Evolutionary conservation across 2,329 filamentous ascomycete genomes (phyloP).

Genomic region (Podosphaera aphanis): DNA sequence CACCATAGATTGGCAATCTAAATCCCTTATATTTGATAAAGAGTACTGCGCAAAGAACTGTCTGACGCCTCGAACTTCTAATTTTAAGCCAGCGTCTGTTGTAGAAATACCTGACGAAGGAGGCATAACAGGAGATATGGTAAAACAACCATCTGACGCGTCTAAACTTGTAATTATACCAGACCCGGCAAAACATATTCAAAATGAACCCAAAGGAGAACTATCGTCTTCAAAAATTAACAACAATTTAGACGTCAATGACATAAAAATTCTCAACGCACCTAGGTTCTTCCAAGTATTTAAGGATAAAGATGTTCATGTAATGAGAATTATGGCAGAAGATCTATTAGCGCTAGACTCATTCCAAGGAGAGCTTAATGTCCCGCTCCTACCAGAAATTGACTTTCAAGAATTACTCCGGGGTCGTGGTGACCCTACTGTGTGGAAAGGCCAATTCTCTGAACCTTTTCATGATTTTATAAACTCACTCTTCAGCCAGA

Average conservation of each 20-base stretch:
- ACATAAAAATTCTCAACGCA: background rate
- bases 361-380: background rate
- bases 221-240: too few species aligned
- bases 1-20: background rate
- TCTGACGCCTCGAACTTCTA: background rate
- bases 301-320: background rate
- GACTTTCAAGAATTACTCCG: background rate
- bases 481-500: too few species aligned
- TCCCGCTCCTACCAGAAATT: background rate
- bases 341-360: background rate
- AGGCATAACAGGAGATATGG: too few species aligned
- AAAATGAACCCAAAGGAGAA: background rate
- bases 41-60: background rate
- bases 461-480: conserved; percentile 1
- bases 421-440: background rate
- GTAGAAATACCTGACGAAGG: background rate
- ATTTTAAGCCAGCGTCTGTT: background rate
- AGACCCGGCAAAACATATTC: too few species aligned
- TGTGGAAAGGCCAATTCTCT: background rate
- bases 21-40: background rate
- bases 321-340: background rate
- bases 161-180: too few species aligned
- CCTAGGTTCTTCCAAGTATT: background rate
- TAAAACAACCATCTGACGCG: too few species aligned
- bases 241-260: too few species aligned